A percentile compares a stretch with the other conserved stretches of the same genome.
phyloP scores from a whole-genome alignment of 2,329 filamentous ascomycete genomes.

The Hypoxylon sp. region DNA sequence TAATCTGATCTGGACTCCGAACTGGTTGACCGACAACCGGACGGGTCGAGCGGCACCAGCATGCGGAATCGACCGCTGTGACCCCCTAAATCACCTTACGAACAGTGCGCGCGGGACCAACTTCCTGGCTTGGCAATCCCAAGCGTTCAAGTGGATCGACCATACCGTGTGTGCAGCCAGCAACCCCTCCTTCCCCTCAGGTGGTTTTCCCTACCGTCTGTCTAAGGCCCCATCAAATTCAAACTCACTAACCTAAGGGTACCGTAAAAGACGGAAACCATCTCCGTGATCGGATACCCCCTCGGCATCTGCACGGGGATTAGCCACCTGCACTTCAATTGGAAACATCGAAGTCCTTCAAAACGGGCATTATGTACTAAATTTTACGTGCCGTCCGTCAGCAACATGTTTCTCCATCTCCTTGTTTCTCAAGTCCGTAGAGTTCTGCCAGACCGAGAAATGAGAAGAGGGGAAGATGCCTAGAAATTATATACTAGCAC shows the following conservation, averaged over 20 bases:
- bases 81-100: constrained; percentile 25
- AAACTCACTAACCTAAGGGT: background rate
- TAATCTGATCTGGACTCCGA: constrained; percentile 44
- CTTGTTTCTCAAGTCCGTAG: constrained; percentile 13
- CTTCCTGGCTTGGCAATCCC: constrained; percentile 42
- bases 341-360: constrained; percentile 13
- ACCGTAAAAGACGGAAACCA: constrained; percentile 18
- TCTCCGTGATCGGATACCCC: constrained; percentile 40
- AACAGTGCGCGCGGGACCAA: constrained; percentile 35
- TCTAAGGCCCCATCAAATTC: constrained; percentile 1
- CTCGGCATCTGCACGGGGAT: constrained; percentile 37
- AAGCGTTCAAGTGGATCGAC: constrained; percentile 41
- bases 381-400: constrained; percentile 11
- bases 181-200: constrained; percentile 41
- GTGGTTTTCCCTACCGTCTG: constrained; percentile 10
- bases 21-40: constrained; percentile 37
- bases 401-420: constrained; percentile 13
- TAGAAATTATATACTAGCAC: constrained; percentile 27
- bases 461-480: constrained; percentile 20
- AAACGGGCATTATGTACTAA: constrained; percentile 19
- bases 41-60: constrained; percentile 31
- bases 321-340: constrained; percentile 17
- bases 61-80: constrained; percentile 34
- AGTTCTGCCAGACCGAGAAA: constrained; percentile 22
- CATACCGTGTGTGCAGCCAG: constrained; percentile 12